Percentiles rank a stretch among this genome's conserved stretches.
Evolutionary conservation across 2,329 filamentous ascomycete species (phyloP).

Genomic region (Monosporascus ibericus): DNA sequence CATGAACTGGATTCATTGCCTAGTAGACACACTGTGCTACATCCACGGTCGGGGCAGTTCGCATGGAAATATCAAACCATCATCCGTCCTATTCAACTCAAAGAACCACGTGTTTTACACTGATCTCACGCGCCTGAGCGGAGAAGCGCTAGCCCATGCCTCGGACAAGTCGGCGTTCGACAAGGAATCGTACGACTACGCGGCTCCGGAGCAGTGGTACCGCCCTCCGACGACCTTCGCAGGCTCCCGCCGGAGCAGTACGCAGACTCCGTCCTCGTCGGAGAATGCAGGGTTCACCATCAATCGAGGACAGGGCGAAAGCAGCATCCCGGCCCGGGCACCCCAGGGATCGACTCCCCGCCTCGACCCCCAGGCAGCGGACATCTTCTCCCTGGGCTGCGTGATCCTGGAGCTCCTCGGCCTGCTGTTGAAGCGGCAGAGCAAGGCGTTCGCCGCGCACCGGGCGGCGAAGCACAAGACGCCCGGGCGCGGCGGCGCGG

Average conservation of each 20-base stretch:
- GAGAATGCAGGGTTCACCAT: slow-evolving; percentile 33
- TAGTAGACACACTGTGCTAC: slow-evolving; percentile 61
- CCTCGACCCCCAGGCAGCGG: slow-evolving; percentile 52
- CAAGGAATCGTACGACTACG: slow-evolving; percentile 67
- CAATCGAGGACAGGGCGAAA: slow-evolving; percentile 25
- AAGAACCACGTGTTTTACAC: slow-evolving; percentile 62
- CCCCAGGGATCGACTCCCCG: slow-evolving; percentile 35
- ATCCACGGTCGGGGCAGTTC: slow-evolving; percentile 58
- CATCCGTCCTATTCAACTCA: slow-evolving; percentile 60
- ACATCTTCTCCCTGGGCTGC: slow-evolving; percentile 69
- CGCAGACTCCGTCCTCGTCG: slow-evolving; percentile 26
- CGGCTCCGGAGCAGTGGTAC: slow-evolving; percentile 61
- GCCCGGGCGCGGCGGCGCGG: slow-evolving; percentile 50
- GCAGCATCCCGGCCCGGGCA: slow-evolving; percentile 26
- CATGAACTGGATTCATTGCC: slow-evolving; percentile 70
- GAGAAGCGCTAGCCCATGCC: slow-evolving; percentile 34
- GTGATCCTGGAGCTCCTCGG: slow-evolving; percentile 67
- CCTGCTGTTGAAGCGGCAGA: slow-evolving; percentile 62
- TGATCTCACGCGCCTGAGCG: slow-evolving; percentile 49
- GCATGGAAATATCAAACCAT: slow-evolving; percentile 65
- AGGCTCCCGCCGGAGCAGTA: slow-evolving; percentile 21
- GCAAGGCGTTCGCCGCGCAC: slow-evolving; percentile 59
- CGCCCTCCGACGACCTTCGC: slow-evolving; percentile 32
- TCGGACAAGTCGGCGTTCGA: slow-evolving; percentile 48
- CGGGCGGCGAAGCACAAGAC: slow-evolving; percentile 60